A percentile compares a stretch with the other conserved stretches of the same genome.
phyloP scores from a whole-genome alignment of 2,329 filamentous ascomycete species.

The Penicillium sp. region DNA sequence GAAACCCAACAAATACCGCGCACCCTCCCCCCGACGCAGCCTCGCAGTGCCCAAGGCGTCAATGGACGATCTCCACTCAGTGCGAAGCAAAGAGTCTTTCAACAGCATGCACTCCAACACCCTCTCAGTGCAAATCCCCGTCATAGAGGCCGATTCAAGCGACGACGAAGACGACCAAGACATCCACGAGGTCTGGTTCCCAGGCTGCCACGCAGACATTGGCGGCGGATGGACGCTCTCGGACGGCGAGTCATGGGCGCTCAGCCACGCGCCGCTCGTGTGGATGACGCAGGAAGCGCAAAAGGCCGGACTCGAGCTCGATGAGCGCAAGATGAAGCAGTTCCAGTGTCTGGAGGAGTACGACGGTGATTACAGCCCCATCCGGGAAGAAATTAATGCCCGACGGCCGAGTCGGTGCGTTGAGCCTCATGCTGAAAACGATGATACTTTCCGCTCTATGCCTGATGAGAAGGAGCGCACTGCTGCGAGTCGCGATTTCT shows the following conservation, averaged over 20 bases:
- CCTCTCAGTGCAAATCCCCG: slow-evolving; percentile 32
- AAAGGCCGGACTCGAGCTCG: slow-evolving; percentile 68
- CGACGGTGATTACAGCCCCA: slow-evolving; percentile 37
- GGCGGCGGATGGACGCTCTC: slow-evolving; percentile 71
- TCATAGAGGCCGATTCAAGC: slow-evolving; percentile 20
- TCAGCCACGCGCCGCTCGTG: slow-evolving; percentile 67
- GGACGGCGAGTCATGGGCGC: slow-evolving; percentile 55
- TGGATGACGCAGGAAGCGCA: slow-evolving; percentile 69
- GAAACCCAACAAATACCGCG: slow-evolving; percentile 31
- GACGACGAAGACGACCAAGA: slow-evolving; percentile 57
- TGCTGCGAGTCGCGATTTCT: slow-evolving; percentile 49
- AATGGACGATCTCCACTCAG: slow-evolving; percentile 33
- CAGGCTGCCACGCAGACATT: slow-evolving; percentile 75
- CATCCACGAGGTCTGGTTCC: slow-evolving; percentile 73
- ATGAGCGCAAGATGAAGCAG: slow-evolving; percentile 64
- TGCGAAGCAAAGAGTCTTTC: slow-evolving; percentile 15
- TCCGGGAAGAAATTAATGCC: slow-evolving; percentile 26
- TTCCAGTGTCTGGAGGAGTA: slow-evolving; percentile 61
- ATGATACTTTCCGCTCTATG: slow-evolving; percentile 13
- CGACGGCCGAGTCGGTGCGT: slow-evolving; percentile 12
- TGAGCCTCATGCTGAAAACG: slow-evolving; percentile 14
- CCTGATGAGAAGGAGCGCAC: slow-evolving; percentile 27
- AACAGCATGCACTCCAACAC: slow-evolving; percentile 30
- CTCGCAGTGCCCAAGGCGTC: slow-evolving; percentile 33
- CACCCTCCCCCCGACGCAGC: slow-evolving; percentile 24